Conservation (phyloP, 2,329 filamentous ascomycete genomes). For the Zelopaecilomyces penicillatus region DNA sequence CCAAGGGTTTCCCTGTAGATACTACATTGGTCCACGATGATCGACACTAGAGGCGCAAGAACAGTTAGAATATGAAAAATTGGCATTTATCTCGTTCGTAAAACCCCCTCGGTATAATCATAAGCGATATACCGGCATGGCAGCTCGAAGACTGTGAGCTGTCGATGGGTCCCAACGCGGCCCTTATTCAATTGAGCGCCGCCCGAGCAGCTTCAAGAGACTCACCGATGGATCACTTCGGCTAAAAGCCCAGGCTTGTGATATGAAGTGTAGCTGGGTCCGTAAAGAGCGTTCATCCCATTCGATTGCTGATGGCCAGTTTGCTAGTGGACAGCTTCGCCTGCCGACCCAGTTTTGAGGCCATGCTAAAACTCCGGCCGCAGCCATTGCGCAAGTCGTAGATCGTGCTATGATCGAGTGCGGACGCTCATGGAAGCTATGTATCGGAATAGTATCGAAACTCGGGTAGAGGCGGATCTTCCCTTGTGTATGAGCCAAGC, state of each 20-base stretch:
- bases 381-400: constrained; percentile 7
- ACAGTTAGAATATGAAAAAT: too few relatives aligned
- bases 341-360: constrained; percentile 1
- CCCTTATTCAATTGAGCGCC: too few relatives aligned
- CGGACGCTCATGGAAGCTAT: constrained; percentile 7
- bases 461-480: too few relatives aligned
- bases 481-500: too few relatives aligned
- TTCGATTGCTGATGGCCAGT: constrained; percentile 10
- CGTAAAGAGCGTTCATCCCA: constrained; percentile 20
- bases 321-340: background rate
- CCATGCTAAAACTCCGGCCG: constrained; percentile 6
- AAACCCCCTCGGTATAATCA: too few relatives aligned
- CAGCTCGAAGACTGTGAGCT: too few relatives aligned
- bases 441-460: background rate
- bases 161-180: too few relatives aligned
- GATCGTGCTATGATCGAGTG: constrained; percentile 2
- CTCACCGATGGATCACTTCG: constrained; percentile 14
- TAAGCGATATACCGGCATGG: too few relatives aligned
- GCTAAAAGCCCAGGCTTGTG: constrained; percentile 23
- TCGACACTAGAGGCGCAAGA: too few relatives aligned
- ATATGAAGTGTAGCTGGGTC: constrained; percentile 22
- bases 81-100: too few relatives aligned
- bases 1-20: constrained; percentile 12
- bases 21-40: background rate
- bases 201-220: too few relatives aligned